Conservation (phyloP, 2,329 filamentous ascomycete species). For the Sarocladiaceae sp. region DNA sequence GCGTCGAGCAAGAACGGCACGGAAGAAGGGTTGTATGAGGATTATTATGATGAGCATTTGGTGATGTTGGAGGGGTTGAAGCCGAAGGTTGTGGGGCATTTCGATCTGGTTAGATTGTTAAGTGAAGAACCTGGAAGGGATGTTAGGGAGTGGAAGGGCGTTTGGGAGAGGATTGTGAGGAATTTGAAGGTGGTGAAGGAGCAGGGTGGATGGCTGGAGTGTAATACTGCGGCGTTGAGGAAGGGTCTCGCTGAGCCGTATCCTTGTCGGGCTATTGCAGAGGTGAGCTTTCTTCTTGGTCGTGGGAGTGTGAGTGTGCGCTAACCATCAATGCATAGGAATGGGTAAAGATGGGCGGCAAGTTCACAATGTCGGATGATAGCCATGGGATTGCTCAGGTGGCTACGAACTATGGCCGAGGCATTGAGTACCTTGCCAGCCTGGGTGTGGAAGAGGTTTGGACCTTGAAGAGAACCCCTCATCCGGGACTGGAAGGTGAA, state of each 20-base stretch:
- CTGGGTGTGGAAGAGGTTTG: conserved; percentile 62
- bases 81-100: conserved; percentile 85
- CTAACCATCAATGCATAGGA: conserved; percentile 41
- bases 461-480: conserved; percentile 41
- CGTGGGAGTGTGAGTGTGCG: not conserved
- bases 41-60: conserved; percentile 85
- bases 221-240: conserved; percentile 81
- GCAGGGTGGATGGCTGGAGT: conserved; percentile 81
- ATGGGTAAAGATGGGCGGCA: conserved; percentile 69
- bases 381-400: conserved; percentile 87
- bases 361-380: conserved; percentile 90
- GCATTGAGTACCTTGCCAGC: conserved; percentile 65
- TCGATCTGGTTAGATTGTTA: conserved; percentile 83
- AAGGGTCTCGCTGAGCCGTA: conserved; percentile 93
- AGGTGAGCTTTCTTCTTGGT: conserved; percentile 43
- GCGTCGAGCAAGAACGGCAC: conserved; percentile 30
- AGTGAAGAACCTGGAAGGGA: conserved; percentile 64
- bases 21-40: conserved; percentile 71
- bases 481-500: conserved; percentile 23
- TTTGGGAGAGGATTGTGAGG: conserved; percentile 71
- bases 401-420: conserved; percentile 73
- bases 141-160: conserved; percentile 50
- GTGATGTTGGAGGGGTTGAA: conserved; percentile 70
- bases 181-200: conserved; percentile 68
- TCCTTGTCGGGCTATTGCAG: conserved; percentile 72